Evolutionary conservation across 306 rosid genomes (phyloP).

Genomic region (Cucurbita maxima): DNA sequence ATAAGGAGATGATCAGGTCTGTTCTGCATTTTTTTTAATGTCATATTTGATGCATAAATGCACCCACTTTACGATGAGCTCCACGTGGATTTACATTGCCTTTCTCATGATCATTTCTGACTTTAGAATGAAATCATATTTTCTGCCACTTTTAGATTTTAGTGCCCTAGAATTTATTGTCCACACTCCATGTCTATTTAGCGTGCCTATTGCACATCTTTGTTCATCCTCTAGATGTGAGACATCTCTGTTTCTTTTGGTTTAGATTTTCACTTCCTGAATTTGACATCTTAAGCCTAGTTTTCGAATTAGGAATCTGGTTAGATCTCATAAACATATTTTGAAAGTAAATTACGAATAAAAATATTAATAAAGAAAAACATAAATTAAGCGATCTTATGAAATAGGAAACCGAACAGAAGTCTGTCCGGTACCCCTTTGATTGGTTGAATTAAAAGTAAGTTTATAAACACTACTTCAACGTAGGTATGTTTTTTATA

Average conservation of each 20-base stretch:
- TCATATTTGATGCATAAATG: background rate
- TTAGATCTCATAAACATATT: background rate
- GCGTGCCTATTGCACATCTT: background rate
- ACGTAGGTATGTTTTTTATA: too few relatives aligned
- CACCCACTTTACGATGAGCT: background rate
- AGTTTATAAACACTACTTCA: too few relatives aligned
- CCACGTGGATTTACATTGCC: conserved; percentile 13
- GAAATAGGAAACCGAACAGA: background rate
- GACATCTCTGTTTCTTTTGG: background rate
- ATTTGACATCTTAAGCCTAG: background rate
- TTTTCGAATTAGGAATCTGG: background rate
- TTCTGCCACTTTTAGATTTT: background rate
- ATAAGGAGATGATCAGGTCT: conserved; percentile 67
- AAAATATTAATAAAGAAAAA: background rate
- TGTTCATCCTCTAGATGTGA: background rate
- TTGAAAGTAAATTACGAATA: background rate
- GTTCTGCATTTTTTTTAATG: background rate
- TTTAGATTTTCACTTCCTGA: background rate
- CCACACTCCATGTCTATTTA: background rate
- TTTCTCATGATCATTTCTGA: background rate
- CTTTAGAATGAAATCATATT: background rate
- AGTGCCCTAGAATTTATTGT: background rate
- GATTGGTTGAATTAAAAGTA: background rate
- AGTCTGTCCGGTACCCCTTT: background rate
- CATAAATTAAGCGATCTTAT: background rate